Evolutionary conservation across 1,284 basidiomycete species (phyloP).

Genomic region (Phlebopus sp.): DNA sequence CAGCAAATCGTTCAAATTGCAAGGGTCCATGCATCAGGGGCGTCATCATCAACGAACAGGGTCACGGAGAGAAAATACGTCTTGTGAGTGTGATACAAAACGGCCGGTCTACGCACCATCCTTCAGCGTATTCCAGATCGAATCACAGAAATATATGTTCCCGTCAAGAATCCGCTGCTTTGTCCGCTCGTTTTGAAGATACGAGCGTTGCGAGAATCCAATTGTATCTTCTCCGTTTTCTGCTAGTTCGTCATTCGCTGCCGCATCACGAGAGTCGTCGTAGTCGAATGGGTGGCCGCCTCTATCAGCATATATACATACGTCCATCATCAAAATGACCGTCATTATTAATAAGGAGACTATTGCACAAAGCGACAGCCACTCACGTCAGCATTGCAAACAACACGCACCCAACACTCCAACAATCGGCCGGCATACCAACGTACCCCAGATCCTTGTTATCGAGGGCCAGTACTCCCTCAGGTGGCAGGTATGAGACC

Average conservation of each 20-base stretch:
- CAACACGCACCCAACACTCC: constrained; percentile 77
- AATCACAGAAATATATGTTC: constrained; percentile 49
- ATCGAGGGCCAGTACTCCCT: constrained; percentile 74
- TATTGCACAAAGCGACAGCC: background rate
- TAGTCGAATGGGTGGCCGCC: constrained; percentile 76
- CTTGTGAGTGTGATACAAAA: constrained; percentile 1
- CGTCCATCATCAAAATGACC: constrained; percentile 10
- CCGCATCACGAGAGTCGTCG: constrained; percentile 36
- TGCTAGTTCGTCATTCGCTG: too few species aligned
- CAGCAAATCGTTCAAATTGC: background rate
- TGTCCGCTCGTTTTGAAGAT: constrained; percentile 53
- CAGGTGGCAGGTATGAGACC: constrained; percentile 81
- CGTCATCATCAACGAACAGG: constrained; percentile 10
- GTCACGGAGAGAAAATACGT: constrained; percentile 1
- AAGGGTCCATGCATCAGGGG: too few species aligned
- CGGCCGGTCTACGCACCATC: constrained; percentile 50
- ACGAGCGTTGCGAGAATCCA: constrained; percentile 44
- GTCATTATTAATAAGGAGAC: background rate
- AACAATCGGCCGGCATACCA: constrained; percentile 79
- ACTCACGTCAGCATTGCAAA: constrained; percentile 80
- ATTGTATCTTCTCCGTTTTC: constrained; percentile 30
- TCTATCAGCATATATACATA: constrained; percentile 34
- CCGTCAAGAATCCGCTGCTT: constrained; percentile 69
- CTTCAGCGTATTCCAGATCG: constrained; percentile 52
- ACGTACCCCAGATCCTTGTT: constrained; percentile 69